Evolutionary conservation across 169 alveolate genomes (phyloP).

Genomic region (Eimeria tenella): DNA sequence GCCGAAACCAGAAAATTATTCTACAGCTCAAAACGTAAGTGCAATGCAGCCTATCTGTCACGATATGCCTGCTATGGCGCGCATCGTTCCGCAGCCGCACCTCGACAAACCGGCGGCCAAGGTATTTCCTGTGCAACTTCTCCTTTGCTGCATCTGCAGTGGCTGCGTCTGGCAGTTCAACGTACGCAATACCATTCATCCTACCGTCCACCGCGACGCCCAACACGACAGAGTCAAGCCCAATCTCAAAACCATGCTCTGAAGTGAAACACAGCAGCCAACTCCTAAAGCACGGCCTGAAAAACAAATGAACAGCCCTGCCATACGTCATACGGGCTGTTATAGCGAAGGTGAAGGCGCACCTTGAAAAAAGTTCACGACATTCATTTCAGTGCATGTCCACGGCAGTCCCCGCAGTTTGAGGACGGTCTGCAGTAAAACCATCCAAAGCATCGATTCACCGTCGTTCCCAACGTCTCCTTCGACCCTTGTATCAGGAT

Average conservation of each 20-base stretch:
- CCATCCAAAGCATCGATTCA: neutral
- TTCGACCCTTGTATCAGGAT: neutral
- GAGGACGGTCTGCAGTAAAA: slow-evolving; percentile 73
- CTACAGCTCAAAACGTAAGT: too few species aligned
- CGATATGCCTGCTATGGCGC: too few species aligned
- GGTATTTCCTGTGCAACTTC: slow-evolving; percentile 70
- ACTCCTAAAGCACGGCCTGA: neutral
- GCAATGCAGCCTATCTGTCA: too few species aligned
- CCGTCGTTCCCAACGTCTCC: neutral
- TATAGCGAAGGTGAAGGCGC: neutral
- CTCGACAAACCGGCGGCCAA: slow-evolving; percentile 76
- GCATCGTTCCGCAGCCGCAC: neutral
- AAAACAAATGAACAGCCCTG: neutral
- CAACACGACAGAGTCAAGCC: slow-evolving; percentile 74
- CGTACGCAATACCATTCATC: slow-evolving; percentile 79
- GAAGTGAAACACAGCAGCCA: neutral
- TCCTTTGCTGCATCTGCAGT: slow-evolving; percentile 78
- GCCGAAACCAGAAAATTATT: too few species aligned
- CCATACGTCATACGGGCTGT: neutral
- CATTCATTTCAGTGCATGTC: slow-evolving; percentile 83
- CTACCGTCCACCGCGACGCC: slow-evolving; percentile 80
- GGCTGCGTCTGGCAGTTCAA: slow-evolving; percentile 72
- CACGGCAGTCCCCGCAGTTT: slow-evolving; percentile 85
- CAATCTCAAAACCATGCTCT: slow-evolving; percentile 74
- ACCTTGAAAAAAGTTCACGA: slow-evolving; percentile 82